Percentiles rank a stretch among this genome's conserved stretches.
Evolutionary conservation across 2,329 filamentous ascomycete species (phyloP).

Genomic region (Calonectria pauciramosa): DNA sequence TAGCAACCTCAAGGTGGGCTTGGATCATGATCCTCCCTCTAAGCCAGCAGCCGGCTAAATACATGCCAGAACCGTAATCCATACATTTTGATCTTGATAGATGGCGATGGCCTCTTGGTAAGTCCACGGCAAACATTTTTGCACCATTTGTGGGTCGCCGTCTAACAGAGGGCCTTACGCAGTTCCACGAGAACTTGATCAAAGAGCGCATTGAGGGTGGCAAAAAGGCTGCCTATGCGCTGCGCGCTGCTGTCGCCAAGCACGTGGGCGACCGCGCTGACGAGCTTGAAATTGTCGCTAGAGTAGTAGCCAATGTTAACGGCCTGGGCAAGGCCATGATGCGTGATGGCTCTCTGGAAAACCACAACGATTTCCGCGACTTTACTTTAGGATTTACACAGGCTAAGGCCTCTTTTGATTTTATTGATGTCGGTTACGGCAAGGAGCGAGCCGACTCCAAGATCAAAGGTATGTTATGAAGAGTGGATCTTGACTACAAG

Average conservation of each 20-base stretch:
- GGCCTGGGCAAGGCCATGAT: conserved; percentile 65
- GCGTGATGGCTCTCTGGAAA: conserved; percentile 61
- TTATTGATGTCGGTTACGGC: conserved; percentile 72
- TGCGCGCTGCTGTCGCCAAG: conserved; percentile 63
- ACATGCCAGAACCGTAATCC: conserved; percentile 65
- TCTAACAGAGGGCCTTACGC: conserved; percentile 28
- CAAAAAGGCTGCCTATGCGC: conserved; percentile 63
- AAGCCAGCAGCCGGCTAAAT: conserved; percentile 30
- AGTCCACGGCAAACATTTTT: conserved; percentile 17
- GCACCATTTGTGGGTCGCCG: background rate
- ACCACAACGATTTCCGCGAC: conserved; percentile 62
- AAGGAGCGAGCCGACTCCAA: conserved; percentile 73
- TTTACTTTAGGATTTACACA: conserved; percentile 74
- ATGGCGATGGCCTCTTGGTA: conserved; percentile 74
- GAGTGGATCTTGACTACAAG: background rate
- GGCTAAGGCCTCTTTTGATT: conserved; percentile 71
- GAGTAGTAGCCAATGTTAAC: conserved; percentile 68
- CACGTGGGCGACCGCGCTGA: conserved; percentile 59
- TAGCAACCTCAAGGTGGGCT: conserved; percentile 61
- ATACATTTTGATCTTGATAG: conserved; percentile 73
- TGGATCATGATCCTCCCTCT: background rate
- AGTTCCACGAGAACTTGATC: conserved; percentile 72
- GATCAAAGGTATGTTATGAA: conserved; percentile 64
- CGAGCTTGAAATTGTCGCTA: conserved; percentile 68
- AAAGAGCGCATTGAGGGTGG: conserved; percentile 69